Conservation (phyloP, 768 basidiomycete genomes). For the Boletus reticulatus region DNA sequence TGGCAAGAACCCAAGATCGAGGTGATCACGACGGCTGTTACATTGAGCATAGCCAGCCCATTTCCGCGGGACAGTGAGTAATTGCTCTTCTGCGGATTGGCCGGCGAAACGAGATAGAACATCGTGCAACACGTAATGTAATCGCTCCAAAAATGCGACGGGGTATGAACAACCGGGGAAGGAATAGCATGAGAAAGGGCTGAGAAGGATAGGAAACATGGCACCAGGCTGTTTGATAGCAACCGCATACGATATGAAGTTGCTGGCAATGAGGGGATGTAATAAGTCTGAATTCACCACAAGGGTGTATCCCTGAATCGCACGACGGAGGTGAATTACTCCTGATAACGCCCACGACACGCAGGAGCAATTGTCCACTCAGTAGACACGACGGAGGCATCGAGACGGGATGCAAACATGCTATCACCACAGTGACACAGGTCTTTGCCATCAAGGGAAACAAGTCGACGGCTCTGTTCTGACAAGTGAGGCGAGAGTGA, state of each 20-base stretch:
- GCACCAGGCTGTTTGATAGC: conserved; percentile 1
- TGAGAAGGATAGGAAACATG: background rate
- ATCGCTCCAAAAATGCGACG: conserved; percentile 1
- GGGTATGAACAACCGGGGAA: conserved; percentile 4
- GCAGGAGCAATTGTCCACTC: background rate
- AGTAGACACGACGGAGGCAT: background rate
- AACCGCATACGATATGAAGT: conserved; percentile 1
- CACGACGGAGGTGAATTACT: background rate
- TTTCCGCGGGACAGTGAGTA: conserved; percentile 12
- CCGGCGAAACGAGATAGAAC: background rate
- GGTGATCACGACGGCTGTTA: background rate
- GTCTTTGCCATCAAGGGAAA: background rate
- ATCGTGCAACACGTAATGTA: conserved; percentile 1
- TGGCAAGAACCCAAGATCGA: background rate
- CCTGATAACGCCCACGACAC: background rate
- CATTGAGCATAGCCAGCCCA: conserved; percentile 19
- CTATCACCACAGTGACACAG: background rate
- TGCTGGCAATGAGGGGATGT: conserved; percentile 10
- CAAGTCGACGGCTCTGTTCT: background rate
- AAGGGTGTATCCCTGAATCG: conserved; percentile 3
- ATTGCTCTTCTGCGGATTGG: background rate
- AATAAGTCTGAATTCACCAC: conserved; percentile 2
- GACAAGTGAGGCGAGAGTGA: background rate
- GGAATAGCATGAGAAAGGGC: conserved; percentile 6
- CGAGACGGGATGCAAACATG: background rate